Evolutionary conservation across 768 basidiomycete genomes (phyloP).

Genomic region (Russula sp.): DNA sequence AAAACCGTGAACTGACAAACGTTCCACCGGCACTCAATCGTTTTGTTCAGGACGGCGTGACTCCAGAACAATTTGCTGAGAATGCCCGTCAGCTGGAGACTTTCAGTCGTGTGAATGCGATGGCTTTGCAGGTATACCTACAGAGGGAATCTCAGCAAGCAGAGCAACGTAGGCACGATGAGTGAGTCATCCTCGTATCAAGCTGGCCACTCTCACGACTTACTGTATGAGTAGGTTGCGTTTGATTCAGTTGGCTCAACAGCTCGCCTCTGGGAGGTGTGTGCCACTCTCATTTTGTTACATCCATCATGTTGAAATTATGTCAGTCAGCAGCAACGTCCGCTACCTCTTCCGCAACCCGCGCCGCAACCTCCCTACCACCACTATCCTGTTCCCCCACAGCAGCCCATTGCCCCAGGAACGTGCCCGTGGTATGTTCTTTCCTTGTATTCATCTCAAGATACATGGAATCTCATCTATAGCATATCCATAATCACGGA

Average conservation of each 20-base stretch:
- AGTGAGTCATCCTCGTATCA: conserved; percentile 9
- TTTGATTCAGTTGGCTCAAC: conserved; percentile 21
- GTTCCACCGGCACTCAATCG: not conserved
- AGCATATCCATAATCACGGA: conserved; percentile 8
- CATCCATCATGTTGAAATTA: not conserved
- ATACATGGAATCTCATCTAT: not conserved
- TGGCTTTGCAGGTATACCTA: conserved; percentile 21
- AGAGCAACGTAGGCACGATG: conserved; percentile 22
- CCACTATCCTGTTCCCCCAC: not conserved
- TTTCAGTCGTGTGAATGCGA: conserved; percentile 21
- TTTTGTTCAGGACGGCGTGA: conserved; percentile 16
- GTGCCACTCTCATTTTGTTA: not conserved
- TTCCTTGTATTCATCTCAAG: not conserved
- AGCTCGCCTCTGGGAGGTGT: conserved; percentile 18
- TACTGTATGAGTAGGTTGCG: conserved; percentile 11
- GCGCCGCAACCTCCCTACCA: not conserved
- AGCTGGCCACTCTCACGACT: not conserved
- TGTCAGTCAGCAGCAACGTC: conserved; percentile 20
- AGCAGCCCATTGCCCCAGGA: not conserved
- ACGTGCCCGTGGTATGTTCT: conserved; percentile 2
- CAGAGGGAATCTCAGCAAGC: conserved; percentile 16
- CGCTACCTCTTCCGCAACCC: not conserved
- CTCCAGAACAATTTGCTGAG: conserved; percentile 24
- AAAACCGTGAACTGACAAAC: not conserved
- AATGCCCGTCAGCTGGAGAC: conserved; percentile 22